Base-by-base conservation (phyloP, 306 rosid genomes). In the Macrotyloma uniflorum region DNA sequence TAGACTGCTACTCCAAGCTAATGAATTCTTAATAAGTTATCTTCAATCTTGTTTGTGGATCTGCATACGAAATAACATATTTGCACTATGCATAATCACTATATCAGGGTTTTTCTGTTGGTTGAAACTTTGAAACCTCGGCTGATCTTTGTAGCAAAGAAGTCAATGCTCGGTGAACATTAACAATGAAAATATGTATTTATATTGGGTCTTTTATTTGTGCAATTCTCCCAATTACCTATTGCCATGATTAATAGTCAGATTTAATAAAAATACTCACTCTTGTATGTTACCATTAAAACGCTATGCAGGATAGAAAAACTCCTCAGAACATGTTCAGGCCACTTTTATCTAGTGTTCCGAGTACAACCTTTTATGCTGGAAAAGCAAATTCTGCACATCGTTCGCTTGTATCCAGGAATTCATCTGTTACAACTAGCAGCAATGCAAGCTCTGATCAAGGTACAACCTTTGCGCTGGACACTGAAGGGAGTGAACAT, bases 261-360 rank as follows among this genome's bases (percentile, higher is more conserved):
- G 23, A 66, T 72, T 55, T 30, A 61, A 61, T 30, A n/a, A 33
- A 69, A 46, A 5, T 47, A 38, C 53, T 70, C 43, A 76, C 33
- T 61, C 22, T 61, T 40, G 33, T 59, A 80, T 49, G 43, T 68
- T 24, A 49, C 36, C 45, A 16, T 43, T 71, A 46, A 67, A 72
- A 69, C 67, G 54, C 77, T 75, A 42, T 83, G 87, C 92, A 93
- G 97, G 97, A 93, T 85, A 86, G 91, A 22, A 93, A 89, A 82
- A 86, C 74, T 79, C 96, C 96, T 77, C 96, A 86, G 67, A 90
- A 90, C 78, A 92, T 93, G 97, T 93, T 93, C 83, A 82, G 96
- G 85, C 97, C 97, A 46, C 97, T 93, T 57, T 77, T 93, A 79
- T 93, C 93, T 4, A 90, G 97, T 86, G 97, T 93, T 70, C 97